A percentile compares a stretch with the other conserved stretches of the same genome.
phyloP scores from a whole-genome alignment of 2,329 filamentous ascomycete genomes.

The Periglandula ipomoeae region DNA sequence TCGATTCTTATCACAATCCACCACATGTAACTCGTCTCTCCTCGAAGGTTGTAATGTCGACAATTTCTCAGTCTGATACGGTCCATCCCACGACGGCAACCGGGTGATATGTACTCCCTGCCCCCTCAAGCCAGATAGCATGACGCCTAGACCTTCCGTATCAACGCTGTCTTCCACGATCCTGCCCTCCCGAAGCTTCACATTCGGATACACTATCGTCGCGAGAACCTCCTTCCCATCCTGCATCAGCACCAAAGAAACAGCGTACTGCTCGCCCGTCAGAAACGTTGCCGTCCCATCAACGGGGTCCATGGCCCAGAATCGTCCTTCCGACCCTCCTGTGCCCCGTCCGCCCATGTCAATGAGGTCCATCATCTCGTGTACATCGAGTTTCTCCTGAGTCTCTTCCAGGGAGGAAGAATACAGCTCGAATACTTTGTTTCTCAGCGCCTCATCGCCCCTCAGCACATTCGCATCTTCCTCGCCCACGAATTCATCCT shows the following conservation, averaged over 20 bases:
- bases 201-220: conserved; percentile 54
- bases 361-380: conserved; percentile 53
- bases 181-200: conserved; percentile 30
- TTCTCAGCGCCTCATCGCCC: conserved; percentile 34
- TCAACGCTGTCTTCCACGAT: conserved; percentile 25
- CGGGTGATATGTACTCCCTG: conserved; percentile 20
- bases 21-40: conserved; percentile 18
- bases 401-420: conserved; percentile 13
- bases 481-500: conserved; percentile 52
- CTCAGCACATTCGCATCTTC: conserved; percentile 47
- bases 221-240: conserved; percentile 47
- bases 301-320: conserved; percentile 57
- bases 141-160: conserved; percentile 22
- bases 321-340: conserved; percentile 27
- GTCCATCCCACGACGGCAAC: conserved; percentile 13
- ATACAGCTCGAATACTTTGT: conserved; percentile 48
- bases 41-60: conserved; percentile 13
- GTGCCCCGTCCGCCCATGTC: conserved; percentile 42
- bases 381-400: conserved; percentile 22
- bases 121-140: conserved; percentile 24
- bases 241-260: conserved; percentile 49
- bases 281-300: conserved; percentile 57
- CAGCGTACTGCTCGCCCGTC: conserved; percentile 51
- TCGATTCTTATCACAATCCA: conserved; percentile 24
- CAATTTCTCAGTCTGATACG: conserved; percentile 14